Evolutionary conservation across 1,139 yeast species (phyloP).

Genomic region (Kluyveromyces marxianus): DNA sequence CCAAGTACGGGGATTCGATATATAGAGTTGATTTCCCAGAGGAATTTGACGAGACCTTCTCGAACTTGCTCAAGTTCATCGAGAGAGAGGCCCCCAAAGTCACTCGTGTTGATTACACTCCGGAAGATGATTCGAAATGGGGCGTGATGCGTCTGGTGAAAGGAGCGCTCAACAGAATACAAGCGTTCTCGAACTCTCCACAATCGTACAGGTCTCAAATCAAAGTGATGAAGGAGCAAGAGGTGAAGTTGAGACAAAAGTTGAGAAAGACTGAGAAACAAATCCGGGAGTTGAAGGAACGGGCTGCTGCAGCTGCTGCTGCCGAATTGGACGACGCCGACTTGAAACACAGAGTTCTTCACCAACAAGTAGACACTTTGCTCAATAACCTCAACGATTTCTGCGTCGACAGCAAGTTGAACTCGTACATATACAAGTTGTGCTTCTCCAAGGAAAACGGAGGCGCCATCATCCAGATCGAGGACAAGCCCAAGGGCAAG

Average conservation of each 20-base stretch:
- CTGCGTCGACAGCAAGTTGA: conserved; percentile 13
- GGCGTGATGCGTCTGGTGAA: background rate
- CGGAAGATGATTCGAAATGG: background rate
- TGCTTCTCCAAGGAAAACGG: conserved; percentile 13
- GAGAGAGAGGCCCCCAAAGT: conserved; percentile 10
- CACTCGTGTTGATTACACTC: background rate
- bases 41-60: conserved; percentile 12
- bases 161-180: background rate
- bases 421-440: conserved; percentile 22
- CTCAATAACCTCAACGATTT: conserved; percentile 6
- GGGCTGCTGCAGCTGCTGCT: background rate
- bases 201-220: conserved; percentile 12
- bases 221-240: conserved; percentile 13
- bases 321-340: background rate
- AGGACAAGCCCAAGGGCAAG: conserved; percentile 17
- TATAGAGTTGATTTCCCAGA: conserved; percentile 15
- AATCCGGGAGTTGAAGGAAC: conserved; percentile 3
- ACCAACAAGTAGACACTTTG: background rate
- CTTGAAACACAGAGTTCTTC: background rate
- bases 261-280: conserved; percentile 9
- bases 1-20: conserved; percentile 12
- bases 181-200: background rate
- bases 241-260: conserved; percentile 5
- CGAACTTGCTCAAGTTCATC: conserved; percentile 13
- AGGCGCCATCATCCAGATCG: conserved; percentile 20